phyloP scores from a whole-genome alignment of 371 early-diverging fungal species.

The Haplosporangium sp. region DNA sequence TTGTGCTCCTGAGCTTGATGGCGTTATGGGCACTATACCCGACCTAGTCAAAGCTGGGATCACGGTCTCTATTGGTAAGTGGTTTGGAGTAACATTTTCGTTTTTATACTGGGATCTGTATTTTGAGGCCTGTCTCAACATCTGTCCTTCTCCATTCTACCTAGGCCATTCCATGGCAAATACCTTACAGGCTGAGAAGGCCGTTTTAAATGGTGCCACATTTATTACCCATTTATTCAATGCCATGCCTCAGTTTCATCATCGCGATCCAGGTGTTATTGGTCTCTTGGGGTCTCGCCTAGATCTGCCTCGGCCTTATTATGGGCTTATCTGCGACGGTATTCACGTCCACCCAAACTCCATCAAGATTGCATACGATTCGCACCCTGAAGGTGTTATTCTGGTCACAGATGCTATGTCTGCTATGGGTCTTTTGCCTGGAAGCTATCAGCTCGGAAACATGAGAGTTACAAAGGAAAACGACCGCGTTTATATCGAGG shows the following conservation, averaged over 20 bases:
- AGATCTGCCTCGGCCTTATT: conserved; percentile 73
- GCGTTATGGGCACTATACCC: conserved; percentile 76
- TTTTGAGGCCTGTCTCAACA: not conserved
- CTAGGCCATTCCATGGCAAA: conserved; percentile 79
- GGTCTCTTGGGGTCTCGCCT: conserved; percentile 76
- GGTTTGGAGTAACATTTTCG: not conserved
- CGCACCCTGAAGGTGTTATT: conserved; percentile 79
- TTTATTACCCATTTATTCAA: conserved; percentile 88
- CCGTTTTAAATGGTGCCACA: conserved; percentile 74
- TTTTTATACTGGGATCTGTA: too few relatives aligned
- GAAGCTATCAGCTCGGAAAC: conserved; percentile 75
- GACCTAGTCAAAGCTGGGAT: conserved; percentile 81
- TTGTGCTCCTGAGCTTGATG: conserved; percentile 86
- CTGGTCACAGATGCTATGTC: conserved; percentile 85
- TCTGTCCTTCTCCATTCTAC: not conserved
- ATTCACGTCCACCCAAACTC: conserved; percentile 86
- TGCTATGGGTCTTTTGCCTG: conserved; percentile 79
- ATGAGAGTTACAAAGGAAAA: conserved; percentile 69
- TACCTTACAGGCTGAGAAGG: conserved; percentile 77
- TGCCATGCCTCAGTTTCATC: conserved; percentile 87
- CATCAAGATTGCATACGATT: conserved; percentile 81
- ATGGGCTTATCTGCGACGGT: conserved; percentile 85
- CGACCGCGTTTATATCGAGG: conserved; percentile 78
- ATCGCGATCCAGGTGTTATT: conserved; percentile 84
- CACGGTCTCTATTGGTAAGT: conserved; percentile 74